Evolutionary conservation across 2,329 filamentous ascomycete species (phyloP).

Genomic region (Curvularia verruculosa): DNA sequence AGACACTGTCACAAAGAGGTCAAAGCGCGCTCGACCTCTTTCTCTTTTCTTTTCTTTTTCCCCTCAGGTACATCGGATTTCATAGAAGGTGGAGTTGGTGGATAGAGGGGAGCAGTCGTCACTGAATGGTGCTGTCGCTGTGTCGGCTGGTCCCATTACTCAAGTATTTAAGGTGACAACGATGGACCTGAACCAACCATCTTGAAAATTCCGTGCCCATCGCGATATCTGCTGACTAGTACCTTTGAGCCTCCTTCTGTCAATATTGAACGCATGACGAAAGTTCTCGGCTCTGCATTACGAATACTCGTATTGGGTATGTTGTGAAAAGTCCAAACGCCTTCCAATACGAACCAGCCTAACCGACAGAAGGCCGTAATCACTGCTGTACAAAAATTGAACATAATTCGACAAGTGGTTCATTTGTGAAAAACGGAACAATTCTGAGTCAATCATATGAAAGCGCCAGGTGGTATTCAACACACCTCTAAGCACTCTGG

Average conservation of each 20-base stretch:
- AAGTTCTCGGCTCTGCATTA: background rate
- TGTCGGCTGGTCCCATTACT: background rate
- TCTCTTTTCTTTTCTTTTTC: background rate
- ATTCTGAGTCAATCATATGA: background rate
- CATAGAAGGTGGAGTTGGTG: background rate
- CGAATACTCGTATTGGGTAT: background rate
- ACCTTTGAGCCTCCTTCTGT: background rate
- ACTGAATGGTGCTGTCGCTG: background rate
- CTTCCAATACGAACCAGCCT: background rate
- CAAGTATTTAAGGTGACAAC: background rate
- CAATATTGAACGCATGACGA: background rate
- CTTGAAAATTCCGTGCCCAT: background rate
- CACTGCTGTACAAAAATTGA: background rate
- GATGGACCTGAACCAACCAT: background rate
- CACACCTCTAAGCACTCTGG: constrained; percentile 5
- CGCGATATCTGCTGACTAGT: background rate
- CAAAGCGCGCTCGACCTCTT: background rate
- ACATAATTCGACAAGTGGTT: background rate
- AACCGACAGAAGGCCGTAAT: background rate
- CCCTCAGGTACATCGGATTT: no score
- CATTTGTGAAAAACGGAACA: background rate
- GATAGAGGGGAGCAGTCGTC: background rate
- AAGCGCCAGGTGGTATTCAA: background rate
- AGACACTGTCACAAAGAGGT: background rate
- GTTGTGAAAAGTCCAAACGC: background rate